These are phyloP conservation scores for Hortiboletus campestris DNA, from an alignment of 768 basidiomycete species.

Conservation along the genomic window DNA sequence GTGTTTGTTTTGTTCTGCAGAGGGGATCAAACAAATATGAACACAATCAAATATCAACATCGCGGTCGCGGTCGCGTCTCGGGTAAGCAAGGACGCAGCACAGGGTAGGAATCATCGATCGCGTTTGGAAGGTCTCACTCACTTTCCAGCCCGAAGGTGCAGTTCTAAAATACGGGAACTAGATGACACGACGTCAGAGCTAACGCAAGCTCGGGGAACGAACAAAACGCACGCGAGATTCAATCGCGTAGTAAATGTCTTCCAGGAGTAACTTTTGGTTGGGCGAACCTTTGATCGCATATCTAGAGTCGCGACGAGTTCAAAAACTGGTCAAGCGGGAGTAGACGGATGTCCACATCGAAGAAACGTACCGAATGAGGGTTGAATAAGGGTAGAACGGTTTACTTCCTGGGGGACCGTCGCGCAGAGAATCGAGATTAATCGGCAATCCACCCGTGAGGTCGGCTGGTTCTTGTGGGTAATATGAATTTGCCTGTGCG, in stretches of 20 bases:
- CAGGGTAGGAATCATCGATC: neutral
- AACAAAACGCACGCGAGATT: slow-evolving; percentile 65
- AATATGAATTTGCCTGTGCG: slow-evolving; percentile 54
- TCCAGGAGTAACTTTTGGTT: slow-evolving; percentile 83
- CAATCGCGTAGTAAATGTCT: slow-evolving; percentile 91
- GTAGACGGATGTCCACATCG: neutral
- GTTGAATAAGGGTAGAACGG: slow-evolving; percentile 92
- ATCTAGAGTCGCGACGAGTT: slow-evolving; percentile 43
- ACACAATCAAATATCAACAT: slow-evolving; percentile 63
- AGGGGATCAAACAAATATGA: slow-evolving; percentile 52
- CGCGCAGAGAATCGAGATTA: slow-evolving; percentile 81
- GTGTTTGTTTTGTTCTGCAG: slow-evolving; percentile 30
- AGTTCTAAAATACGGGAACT: slow-evolving; percentile 88
- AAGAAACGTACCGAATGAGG: slow-evolving; percentile 69
- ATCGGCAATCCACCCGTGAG: slow-evolving; percentile 82
- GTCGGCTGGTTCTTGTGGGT: slow-evolving; percentile 75
- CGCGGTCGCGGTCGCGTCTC: slow-evolving; percentile 56
- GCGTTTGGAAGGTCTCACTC: slow-evolving; percentile 29
- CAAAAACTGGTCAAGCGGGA: neutral
- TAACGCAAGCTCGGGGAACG: neutral
- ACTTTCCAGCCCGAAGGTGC: slow-evolving; percentile 94
- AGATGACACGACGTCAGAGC: slow-evolving; percentile 14
- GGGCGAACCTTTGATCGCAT: slow-evolving; percentile 89
- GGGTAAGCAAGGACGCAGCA: slow-evolving; percentile 7
- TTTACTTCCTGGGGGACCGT: slow-evolving; percentile 86